Conservation (phyloP, 768 basidiomycete genomes). For the Trichaptum fuscoviolaceum region DNA sequence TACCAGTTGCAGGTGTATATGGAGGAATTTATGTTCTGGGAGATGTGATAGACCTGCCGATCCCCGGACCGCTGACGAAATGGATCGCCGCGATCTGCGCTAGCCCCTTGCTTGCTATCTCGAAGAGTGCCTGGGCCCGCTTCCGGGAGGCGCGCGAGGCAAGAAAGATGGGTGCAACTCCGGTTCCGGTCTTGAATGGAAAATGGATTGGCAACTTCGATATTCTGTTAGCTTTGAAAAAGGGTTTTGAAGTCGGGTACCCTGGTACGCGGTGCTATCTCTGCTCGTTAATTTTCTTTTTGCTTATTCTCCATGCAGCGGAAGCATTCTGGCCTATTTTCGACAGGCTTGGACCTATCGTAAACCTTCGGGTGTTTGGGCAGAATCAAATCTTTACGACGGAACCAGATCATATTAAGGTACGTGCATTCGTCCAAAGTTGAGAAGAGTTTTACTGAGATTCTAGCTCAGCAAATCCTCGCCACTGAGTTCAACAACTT, state of each 20-base stretch:
- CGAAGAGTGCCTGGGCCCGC: slow-evolving; percentile 26
- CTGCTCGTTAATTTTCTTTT: not conserved
- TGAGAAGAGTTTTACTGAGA: not conserved
- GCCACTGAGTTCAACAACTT: slow-evolving; percentile 56
- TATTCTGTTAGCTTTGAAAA: slow-evolving; percentile 30
- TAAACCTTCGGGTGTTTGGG: slow-evolving; percentile 42
- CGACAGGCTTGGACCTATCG: slow-evolving; percentile 34
- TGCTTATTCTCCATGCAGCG: slow-evolving; percentile 23
- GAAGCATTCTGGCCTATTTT: slow-evolving; percentile 36
- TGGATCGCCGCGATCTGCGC: slow-evolving; percentile 24
- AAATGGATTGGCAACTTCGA: slow-evolving; percentile 42
- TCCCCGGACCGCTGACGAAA: slow-evolving; percentile 37
- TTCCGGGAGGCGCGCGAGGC: slow-evolving; percentile 33
- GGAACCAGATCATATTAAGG: slow-evolving; percentile 53
- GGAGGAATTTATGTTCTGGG: not conserved
- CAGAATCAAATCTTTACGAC: slow-evolving; percentile 41
- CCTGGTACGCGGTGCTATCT: slow-evolving; percentile 31
- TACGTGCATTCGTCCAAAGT: slow-evolving; percentile 4
- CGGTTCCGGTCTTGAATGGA: slow-evolving; percentile 34
- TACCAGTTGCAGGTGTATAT: not conserved
- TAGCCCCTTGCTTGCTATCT: slow-evolving; percentile 28
- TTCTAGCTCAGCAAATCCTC: slow-evolving; percentile 34
- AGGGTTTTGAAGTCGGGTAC: slow-evolving; percentile 41
- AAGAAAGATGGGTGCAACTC: slow-evolving; percentile 39
- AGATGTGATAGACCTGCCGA: slow-evolving; percentile 13